A percentile compares a stretch with the other conserved stretches of the same genome.
Evolutionary conservation across 148 eudicot genomes (phyloP).

Genomic region (Arbutus unedo): DNA sequence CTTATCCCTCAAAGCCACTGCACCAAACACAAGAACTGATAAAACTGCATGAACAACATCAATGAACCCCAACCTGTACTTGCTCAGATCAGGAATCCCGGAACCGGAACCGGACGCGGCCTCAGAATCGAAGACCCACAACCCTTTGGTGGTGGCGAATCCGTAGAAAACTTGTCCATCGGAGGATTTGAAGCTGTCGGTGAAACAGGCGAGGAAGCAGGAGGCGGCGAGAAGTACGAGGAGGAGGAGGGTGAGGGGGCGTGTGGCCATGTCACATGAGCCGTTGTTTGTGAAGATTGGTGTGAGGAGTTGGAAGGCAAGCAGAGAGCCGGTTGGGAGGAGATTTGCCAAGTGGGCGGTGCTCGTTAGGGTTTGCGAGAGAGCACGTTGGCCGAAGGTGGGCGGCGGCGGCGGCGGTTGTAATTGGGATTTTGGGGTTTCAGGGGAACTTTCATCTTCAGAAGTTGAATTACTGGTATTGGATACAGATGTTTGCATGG

Average conservation of each 20-base stretch:
- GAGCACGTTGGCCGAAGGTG: conserved; percentile 17
- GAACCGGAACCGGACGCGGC: neutral
- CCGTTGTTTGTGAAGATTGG: conserved; percentile 42
- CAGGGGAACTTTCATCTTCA: neutral
- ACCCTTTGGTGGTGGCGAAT: conserved; percentile 29
- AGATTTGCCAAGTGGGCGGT: conserved; percentile 41
- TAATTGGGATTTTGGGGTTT: conserved; percentile 7
- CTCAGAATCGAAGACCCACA: conserved; percentile 29
- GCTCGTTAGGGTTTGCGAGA: conserved; percentile 14
- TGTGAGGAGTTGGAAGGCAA: conserved; percentile 36
- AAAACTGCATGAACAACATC: conserved; percentile 31
- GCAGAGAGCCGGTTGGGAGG: conserved; percentile 44
- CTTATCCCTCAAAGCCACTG: conserved; percentile 33
- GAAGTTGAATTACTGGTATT: neutral
- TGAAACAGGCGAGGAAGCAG: conserved; percentile 37
- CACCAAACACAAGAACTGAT: conserved; percentile 35
- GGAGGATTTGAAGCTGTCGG: conserved; percentile 34
- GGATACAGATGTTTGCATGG: neutral
- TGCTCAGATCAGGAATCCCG: conserved; percentile 23
- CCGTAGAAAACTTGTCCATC: conserved; percentile 34
- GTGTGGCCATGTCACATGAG: conserved; percentile 28
- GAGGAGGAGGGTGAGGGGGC: conserved; percentile 28
- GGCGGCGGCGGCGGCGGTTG: neutral
- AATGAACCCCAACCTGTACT: conserved; percentile 19
- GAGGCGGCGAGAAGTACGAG: conserved; percentile 26